Evolutionary conservation across 306 rosid genomes (phyloP), one percentile per base, ranked within the genome.

Genomic region (Lithocarpus polystachyus): DNA sequence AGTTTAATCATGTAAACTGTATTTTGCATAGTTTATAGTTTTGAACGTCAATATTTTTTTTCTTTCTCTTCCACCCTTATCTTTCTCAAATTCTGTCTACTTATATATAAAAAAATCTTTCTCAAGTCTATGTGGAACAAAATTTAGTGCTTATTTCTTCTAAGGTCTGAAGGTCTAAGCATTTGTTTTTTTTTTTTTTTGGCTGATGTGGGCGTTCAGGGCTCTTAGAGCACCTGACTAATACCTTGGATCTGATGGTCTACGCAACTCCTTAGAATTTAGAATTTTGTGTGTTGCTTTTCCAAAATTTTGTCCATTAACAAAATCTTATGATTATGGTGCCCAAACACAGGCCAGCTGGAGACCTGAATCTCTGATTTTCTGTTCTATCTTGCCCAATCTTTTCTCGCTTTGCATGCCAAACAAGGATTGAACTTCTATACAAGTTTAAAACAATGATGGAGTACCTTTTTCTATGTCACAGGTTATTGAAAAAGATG

Each of bases 401-500:
- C 12, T 67, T 67, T 67, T 67, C 51, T 67, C 10, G 26, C 48
- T 67, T 31, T 23, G 31, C 65, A 28, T 15, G 18, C 29, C 45
- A 8, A 23, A 56, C n/a, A 3, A 22, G 54, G 54, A 72, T 29
- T 48, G 55, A 43, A 9, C 1, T 45, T 48, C 53, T 19, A 48
- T 26, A 53, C 19, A 65, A 2, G 31, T 51, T 62, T 20, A 64
- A 35, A 65, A 55, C 71, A 57, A 68, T 35, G 23, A 54, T 68
- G 48, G 55, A 70, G 52, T 68, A 40, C 26, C 6, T 18, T 20
- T 83, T 79, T 62, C 51, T 71, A 15, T 43, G 69, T 75, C 78
- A 18, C 57, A 89, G 91, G 84, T 82, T 31, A 70, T 82, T 73
- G 91, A 82, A 79, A 81, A 71, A 3, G 88, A 89, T 80, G 89